These are phyloP conservation scores for Pholiota adiposa DNA, from an alignment of 1,284 basidiomycete genomes.

Conservation along the genomic window DNA sequence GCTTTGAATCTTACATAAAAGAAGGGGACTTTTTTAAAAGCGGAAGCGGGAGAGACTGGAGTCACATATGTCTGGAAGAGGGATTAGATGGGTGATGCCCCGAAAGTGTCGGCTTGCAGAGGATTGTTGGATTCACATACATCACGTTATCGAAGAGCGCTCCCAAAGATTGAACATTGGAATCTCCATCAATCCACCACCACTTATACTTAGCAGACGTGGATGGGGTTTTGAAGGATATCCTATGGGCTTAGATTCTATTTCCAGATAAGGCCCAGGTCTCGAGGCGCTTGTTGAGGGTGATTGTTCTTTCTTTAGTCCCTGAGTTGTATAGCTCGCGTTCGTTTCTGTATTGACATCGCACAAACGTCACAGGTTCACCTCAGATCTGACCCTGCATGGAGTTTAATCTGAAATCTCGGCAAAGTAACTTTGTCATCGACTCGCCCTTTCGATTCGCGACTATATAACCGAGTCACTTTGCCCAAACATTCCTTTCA, in stretches of 20 bases:
- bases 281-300: conserved; percentile 24
- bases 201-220: conserved; percentile 5
- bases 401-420: conserved; percentile 20
- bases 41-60: neutral
- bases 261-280: conserved; percentile 22
- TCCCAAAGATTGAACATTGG: conserved; percentile 18
- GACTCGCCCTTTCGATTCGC: conserved; percentile 13
- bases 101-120: conserved; percentile 26
- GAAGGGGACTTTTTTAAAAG: neutral
- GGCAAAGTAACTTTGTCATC: conserved; percentile 16
- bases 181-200: conserved; percentile 28
- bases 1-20: neutral
- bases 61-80: neutral
- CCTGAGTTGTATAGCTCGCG: conserved; percentile 17
- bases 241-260: conserved; percentile 24
- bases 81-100: conserved; percentile 24
- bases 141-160: conserved; percentile 24
- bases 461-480: conserved; percentile 22
- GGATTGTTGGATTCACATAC: conserved; percentile 18
- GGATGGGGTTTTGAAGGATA: conserved; percentile 22
- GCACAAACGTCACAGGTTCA: conserved; percentile 23
- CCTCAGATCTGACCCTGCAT: conserved; percentile 22
- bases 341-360: conserved; percentile 18
- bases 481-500: conserved; percentile 5
- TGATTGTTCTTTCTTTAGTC: conserved; percentile 15